Percentiles rank a stretch among this genome's conserved stretches.
phyloP scores from a whole-genome alignment of 2,329 filamentous ascomycete species.

The Bipolaris oryzae region DNA sequence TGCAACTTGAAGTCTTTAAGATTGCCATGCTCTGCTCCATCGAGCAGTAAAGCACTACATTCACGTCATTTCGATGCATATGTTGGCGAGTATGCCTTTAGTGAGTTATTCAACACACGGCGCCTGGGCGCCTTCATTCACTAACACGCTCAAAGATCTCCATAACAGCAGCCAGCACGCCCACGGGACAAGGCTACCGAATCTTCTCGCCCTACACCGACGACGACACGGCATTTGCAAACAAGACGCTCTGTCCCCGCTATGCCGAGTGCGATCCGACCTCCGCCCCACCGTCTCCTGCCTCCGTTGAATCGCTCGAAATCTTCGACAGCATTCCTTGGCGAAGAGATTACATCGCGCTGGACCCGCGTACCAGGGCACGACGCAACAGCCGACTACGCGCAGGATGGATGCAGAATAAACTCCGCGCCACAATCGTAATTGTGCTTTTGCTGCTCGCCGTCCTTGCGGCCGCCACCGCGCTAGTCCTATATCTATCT shows the following conservation, averaged over 20 bases:
- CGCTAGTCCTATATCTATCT: slow-evolving; percentile 27
- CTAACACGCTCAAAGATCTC: slow-evolving; percentile 31
- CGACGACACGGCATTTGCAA: slow-evolving; percentile 28
- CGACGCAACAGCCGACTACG: slow-evolving; percentile 10
- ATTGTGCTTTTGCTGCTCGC: slow-evolving; percentile 27
- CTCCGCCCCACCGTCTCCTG: slow-evolving; percentile 43
- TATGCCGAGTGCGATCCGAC: slow-evolving; percentile 41
- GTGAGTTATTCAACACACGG: slow-evolving; percentile 28
- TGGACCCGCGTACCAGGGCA: slow-evolving; percentile 7
- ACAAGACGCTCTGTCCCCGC: slow-evolving; percentile 38
- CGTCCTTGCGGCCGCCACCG: slow-evolving; percentile 29
- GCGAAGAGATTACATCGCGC: slow-evolving; percentile 35
- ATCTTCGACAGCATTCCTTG: slow-evolving; percentile 42
- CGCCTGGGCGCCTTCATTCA: slow-evolving; percentile 16
- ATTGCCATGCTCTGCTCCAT: slow-evolving; percentile 18
- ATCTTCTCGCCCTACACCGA: slow-evolving; percentile 38
- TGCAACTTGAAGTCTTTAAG: slow-evolving; percentile 24
- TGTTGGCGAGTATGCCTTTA: slow-evolving; percentile 29
- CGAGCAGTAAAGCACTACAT: slow-evolving; percentile 2
- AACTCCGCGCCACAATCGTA: slow-evolving; percentile 18
- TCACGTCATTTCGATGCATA: slow-evolving; percentile 3
- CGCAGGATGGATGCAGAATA: slow-evolving; percentile 29
- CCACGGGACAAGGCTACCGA: slow-evolving; percentile 29
- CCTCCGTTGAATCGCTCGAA: slow-evolving; percentile 45
- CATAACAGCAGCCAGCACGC: slow-evolving; percentile 21